phyloP scores from a whole-genome alignment of 495 filamentous ascomycete species.

The Penicillium riverlandense region DNA sequence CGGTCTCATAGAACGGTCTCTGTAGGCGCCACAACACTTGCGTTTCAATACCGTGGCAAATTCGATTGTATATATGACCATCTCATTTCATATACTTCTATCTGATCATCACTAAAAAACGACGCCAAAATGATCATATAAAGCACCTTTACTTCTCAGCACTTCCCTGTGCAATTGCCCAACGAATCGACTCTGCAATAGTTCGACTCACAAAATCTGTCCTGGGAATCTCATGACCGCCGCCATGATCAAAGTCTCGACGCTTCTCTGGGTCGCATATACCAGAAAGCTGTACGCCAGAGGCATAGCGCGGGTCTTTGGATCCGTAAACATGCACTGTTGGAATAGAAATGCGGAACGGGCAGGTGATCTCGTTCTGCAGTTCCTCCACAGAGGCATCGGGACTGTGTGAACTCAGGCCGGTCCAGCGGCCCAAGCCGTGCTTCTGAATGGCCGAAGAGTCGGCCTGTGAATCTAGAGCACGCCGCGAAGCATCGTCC shows the following conservation, averaged over 20 bases:
- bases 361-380: slow-evolving; percentile 26
- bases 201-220: slow-evolving; percentile 20
- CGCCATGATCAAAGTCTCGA: slow-evolving; percentile 46
- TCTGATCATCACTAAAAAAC: not conserved
- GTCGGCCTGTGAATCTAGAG: slow-evolving; percentile 18
- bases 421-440: slow-evolving; percentile 22
- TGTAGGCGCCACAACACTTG: too few species aligned
- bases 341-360: slow-evolving; percentile 46
- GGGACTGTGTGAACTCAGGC: slow-evolving; percentile 13
- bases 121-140: too few species aligned
- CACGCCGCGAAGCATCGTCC: slow-evolving; percentile 21
- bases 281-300: slow-evolving; percentile 47
- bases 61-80: too few species aligned
- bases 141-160: not conserved
- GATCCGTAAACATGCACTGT: slow-evolving; percentile 56
- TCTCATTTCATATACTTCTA: not conserved
- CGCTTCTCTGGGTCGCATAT: slow-evolving; percentile 42
- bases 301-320: slow-evolving; percentile 50
- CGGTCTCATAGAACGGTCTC: too few species aligned
- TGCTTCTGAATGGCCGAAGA: slow-evolving; percentile 19
- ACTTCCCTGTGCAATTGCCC: slow-evolving; percentile 19
- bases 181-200: slow-evolving; percentile 33
- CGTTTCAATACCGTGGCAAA: too few species aligned
- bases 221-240: slow-evolving; percentile 50
- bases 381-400: slow-evolving; percentile 47